These are phyloP conservation scores for Xanthoparmelia taractica DNA, from an alignment of 495 filamentous ascomycete species.

Conservation along the genomic window DNA sequence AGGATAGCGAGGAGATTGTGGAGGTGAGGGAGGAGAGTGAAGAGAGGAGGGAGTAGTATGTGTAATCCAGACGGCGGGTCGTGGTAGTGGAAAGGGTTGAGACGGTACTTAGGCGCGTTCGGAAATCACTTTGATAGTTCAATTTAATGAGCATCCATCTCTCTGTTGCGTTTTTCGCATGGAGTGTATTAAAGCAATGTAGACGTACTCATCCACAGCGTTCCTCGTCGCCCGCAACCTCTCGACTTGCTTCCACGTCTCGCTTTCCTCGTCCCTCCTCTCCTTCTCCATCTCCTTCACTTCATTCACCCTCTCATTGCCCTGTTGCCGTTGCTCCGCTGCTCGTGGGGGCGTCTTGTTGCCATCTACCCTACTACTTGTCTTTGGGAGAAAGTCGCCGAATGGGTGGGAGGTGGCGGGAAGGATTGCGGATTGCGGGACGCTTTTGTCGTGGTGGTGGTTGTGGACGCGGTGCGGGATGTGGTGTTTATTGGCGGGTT, in stretches of 20 bases:
- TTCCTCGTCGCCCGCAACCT: conserved; percentile 30
- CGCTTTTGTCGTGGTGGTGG: conserved; percentile 17
- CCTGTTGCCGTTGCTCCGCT: conserved; percentile 22
- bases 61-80: conserved; percentile 72
- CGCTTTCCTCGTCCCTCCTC: conserved; percentile 32
- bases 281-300: conserved; percentile 28
- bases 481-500: conserved; percentile 17
- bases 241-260: conserved; percentile 31
- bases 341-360: conserved; percentile 24
- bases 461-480: conserved; percentile 20
- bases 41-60: conserved; percentile 76
- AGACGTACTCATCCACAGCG: conserved; percentile 36
- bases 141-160: background rate
- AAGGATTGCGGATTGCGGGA: conserved; percentile 24
- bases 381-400: conserved; percentile 7
- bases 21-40: conserved; percentile 61
- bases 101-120: conserved; percentile 30
- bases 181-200: conserved; percentile 18
- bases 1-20: conserved; percentile 60
- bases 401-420: conserved; percentile 13
- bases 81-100: conserved; percentile 42
- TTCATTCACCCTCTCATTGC: conserved; percentile 31
- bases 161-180: background rate
- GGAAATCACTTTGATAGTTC: conserved; percentile 27
- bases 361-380: conserved; percentile 16